Percentiles rank a stretch among this genome's conserved stretches.
phyloP scores from a whole-genome alignment of 2,329 filamentous ascomycete genomes.

The Didymella sp. region DNA sequence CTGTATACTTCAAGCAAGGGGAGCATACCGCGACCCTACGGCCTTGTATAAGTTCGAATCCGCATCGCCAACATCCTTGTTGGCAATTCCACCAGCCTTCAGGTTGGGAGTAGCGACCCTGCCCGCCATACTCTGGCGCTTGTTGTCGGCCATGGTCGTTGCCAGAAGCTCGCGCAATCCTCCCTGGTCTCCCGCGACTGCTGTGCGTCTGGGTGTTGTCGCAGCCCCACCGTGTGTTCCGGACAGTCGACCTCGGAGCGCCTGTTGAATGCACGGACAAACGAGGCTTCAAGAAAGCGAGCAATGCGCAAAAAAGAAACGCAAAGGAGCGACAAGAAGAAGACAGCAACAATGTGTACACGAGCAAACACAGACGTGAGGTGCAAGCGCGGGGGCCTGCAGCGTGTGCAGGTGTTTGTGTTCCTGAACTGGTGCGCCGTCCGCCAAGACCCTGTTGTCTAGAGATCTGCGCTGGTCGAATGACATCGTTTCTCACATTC shows the following conservation, averaged over 20 bases:
- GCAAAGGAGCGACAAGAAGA: constrained; percentile 53
- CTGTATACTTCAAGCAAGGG: constrained; percentile 11
- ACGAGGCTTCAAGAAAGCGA: constrained; percentile 28
- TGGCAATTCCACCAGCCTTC: constrained; percentile 52
- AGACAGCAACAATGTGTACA: constrained; percentile 33
- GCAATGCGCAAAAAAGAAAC: constrained; percentile 44
- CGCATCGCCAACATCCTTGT: constrained; percentile 56
- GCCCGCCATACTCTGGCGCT: constrained; percentile 62
- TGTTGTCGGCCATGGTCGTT: constrained; percentile 62
- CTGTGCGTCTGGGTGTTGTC: constrained; percentile 15
- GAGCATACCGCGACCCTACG: constrained; percentile 66
- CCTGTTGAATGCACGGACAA: constrained; percentile 11
- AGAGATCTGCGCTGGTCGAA: constrained; percentile 4
- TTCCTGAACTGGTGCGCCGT: constrained; percentile 10
- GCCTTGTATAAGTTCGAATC: constrained; percentile 65
- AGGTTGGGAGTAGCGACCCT: constrained; percentile 60
- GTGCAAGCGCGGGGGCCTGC: constrained; percentile 24
- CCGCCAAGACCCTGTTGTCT: constrained; percentile 14
- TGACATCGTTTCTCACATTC: neutral
- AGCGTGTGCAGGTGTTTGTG: constrained; percentile 31
- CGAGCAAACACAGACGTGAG: constrained; percentile 24
- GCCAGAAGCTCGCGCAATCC: constrained; percentile 4
- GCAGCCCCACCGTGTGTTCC: constrained; percentile 16
- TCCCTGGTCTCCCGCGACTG: constrained; percentile 11
- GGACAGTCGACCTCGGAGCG: constrained; percentile 12